Percentiles rank a stretch among this genome's conserved stretches.
phyloP scores from a whole-genome alignment of 257 asterid genomes.

The Fraxinus anomala region DNA sequence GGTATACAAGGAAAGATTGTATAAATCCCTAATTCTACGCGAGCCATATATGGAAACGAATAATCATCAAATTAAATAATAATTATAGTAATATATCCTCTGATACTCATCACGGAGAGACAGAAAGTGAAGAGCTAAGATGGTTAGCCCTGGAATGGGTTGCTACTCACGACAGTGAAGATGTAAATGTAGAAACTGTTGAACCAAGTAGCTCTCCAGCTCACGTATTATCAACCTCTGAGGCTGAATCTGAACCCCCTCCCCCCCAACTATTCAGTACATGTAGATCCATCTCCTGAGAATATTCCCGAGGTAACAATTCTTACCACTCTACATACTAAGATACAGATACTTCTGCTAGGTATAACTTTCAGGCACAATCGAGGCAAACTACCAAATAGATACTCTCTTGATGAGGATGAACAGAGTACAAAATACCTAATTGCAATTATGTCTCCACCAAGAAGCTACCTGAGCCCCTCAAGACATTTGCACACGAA shows the following conservation, averaged over 20 bases:
- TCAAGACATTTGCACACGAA: not conserved
- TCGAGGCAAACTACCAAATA: not conserved
- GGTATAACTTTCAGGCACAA: conserved; percentile 11
- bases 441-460: conserved; percentile 1
- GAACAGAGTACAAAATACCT: not conserved
- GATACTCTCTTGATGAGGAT: not conserved
- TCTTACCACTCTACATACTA: too few relatives aligned
- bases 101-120: too few relatives aligned
- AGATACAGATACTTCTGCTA: not conserved
- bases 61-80: too few relatives aligned
- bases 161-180: too few relatives aligned
- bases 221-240: too few relatives aligned
- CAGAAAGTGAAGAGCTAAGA: not conserved
- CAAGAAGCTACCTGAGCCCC: not conserved
- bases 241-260: not conserved
- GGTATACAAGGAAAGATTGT: too few relatives aligned
- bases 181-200: not conserved
- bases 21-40: too few relatives aligned
- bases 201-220: not conserved
- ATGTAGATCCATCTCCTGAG: not conserved
- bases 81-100: too few relatives aligned
- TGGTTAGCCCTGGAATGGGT: not conserved
- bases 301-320: not conserved
- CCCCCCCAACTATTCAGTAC: not conserved
- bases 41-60: too few relatives aligned